Conservation (phyloP, 805 yeast genomes). For the Starmerella vaccinii region DNA sequence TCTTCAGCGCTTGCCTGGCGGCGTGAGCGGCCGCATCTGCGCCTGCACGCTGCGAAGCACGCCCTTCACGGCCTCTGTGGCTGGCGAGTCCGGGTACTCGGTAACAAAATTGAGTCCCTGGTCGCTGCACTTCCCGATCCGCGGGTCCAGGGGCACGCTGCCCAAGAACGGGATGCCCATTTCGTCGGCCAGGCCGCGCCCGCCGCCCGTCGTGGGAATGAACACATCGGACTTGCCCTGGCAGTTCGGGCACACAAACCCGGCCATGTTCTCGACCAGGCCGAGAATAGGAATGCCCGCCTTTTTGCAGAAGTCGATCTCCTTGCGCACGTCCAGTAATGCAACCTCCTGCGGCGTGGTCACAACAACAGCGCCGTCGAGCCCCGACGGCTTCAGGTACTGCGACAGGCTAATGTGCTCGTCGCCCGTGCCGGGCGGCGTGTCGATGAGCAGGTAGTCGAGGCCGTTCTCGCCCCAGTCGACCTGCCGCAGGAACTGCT, state of each 20-base stretch:
- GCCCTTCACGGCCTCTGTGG: slow-evolving; percentile 70
- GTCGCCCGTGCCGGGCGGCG: slow-evolving; percentile 98
- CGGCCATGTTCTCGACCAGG: slow-evolving; percentile 94
- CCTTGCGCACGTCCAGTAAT: slow-evolving; percentile 85
- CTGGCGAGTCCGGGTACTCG: slow-evolving; percentile 81
- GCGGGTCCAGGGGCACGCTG: slow-evolving; percentile 88
- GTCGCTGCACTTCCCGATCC: slow-evolving; percentile 86
- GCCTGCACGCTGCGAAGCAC: slow-evolving; percentile 43
- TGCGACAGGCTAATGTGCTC: slow-evolving; percentile 88
- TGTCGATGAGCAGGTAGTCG: slow-evolving; percentile 83
- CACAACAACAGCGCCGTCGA: slow-evolving; percentile 89
- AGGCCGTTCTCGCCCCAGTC: slow-evolving; percentile 63
- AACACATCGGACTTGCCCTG: slow-evolving; percentile 82
- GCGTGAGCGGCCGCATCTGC: slow-evolving; percentile 18
- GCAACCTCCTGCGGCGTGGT: slow-evolving; percentile 99
- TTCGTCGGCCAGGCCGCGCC: slow-evolving; percentile 71
- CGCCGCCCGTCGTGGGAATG: slow-evolving; percentile 96
- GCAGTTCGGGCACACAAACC: slow-evolving; percentile 94
- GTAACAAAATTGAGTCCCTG: slow-evolving; percentile 71
- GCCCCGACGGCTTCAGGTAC: slow-evolving; percentile 77
- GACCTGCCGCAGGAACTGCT: slow-evolving; percentile 87
- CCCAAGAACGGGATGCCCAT: slow-evolving; percentile 72
- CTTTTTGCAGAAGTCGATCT: slow-evolving; percentile 85
- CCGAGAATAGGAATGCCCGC: slow-evolving; percentile 83
- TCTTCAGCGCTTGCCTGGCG: slow-evolving; percentile 3